Conservation (phyloP, 2,329 filamentous ascomycete genomes). For the Aureobasidium mangrovei region DNA sequence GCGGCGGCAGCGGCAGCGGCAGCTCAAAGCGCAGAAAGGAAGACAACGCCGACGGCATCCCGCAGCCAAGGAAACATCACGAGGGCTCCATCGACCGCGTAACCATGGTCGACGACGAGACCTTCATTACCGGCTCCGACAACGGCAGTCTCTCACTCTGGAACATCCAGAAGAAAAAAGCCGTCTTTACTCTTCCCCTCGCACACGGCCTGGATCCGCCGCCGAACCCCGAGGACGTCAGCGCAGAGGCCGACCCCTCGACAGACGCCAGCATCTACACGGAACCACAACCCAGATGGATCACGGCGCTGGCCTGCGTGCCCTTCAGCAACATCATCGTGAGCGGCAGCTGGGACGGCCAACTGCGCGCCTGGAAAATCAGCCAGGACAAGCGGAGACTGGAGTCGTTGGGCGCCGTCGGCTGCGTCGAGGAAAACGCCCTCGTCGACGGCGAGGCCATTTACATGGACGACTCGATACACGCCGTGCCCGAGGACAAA, state of each 20-base stretch:
- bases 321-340: conserved; percentile 87
- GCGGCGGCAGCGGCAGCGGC: conserved; percentile 48
- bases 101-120: conserved; percentile 77
- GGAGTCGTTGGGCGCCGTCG: conserved; percentile 61
- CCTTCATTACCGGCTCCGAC: conserved; percentile 88
- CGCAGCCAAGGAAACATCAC: conserved; percentile 41
- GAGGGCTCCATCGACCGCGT: conserved; percentile 89
- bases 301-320: conserved; percentile 78
- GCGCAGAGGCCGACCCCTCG: conserved; percentile 57
- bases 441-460: conserved; percentile 17
- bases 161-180: conserved; percentile 91
- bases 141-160: conserved; percentile 81
- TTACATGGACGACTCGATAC: conserved; percentile 4
- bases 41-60: conserved; percentile 26
- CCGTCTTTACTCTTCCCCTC: conserved; percentile 66
- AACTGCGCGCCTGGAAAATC: conserved; percentile 75
- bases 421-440: conserved; percentile 27
- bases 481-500: conserved; percentile 16
- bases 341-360: conserved; percentile 90
- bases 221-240: conserved; percentile 58
- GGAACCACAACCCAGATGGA: conserved; percentile 59
- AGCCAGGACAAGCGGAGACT: conserved; percentile 74
- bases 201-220: conserved; percentile 79
- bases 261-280: conserved; percentile 42
- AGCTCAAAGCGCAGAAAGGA: conserved; percentile 40